Evolutionary conservation across 1,284 basidiomycete species (phyloP).

Genomic region (Heterobasidion annosum): DNA sequence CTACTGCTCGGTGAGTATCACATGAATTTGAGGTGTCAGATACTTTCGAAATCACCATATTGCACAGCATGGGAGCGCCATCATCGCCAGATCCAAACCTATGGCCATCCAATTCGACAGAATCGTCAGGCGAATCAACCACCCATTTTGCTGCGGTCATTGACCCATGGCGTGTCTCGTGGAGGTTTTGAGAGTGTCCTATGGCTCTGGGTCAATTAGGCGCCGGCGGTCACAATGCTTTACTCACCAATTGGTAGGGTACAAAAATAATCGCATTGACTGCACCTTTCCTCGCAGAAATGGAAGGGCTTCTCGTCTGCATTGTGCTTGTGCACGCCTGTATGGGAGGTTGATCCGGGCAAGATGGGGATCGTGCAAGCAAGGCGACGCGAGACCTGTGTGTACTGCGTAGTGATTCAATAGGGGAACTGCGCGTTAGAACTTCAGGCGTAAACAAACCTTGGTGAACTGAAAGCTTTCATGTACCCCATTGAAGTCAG

Average conservation of each 20-base stretch:
- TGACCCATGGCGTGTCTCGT: constrained; percentile 55
- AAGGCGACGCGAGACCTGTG: constrained; percentile 33
- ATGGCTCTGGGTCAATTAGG: neutral
- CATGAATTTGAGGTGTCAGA: neutral
- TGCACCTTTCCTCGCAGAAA: constrained; percentile 47
- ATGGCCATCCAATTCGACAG: constrained; percentile 44
- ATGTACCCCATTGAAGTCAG: constrained; percentile 9
- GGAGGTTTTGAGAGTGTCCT: constrained; percentile 53
- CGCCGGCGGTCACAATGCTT: neutral
- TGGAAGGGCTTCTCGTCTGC: constrained; percentile 31
- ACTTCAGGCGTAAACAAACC: neutral
- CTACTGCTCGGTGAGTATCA: neutral
- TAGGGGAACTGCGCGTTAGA: constrained; percentile 5
- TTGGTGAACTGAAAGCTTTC: constrained; percentile 13
- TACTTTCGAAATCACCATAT: constrained; percentile 29
- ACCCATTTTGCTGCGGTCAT: constrained; percentile 52
- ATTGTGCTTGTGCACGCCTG: constrained; percentile 37
- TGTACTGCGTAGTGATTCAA: neutral
- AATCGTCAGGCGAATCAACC: constrained; percentile 40
- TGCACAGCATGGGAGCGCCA: constrained; percentile 59
- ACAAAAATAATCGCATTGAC: constrained; percentile 50
- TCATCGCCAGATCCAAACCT: constrained; percentile 47
- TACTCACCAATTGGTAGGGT: constrained; percentile 42
- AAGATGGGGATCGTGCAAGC: constrained; percentile 34
- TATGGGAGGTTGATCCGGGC: constrained; percentile 26